Conservation (phyloP, 805 yeast genomes). For the Scheffersomyces ergatensis region DNA sequence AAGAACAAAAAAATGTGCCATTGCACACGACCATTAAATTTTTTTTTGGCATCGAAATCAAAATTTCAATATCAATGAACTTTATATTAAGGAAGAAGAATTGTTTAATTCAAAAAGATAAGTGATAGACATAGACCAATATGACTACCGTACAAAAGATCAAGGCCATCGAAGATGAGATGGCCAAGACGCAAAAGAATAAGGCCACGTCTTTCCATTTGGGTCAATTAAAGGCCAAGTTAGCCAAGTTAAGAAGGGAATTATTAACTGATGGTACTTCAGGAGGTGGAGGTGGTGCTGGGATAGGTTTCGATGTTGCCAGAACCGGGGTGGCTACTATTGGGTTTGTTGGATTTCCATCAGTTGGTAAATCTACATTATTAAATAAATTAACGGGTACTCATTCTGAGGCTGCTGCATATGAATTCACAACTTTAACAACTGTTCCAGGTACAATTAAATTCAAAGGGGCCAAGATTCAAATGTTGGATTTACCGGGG, state of each 20-base stretch:
- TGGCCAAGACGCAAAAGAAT: conserved; percentile 97
- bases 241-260: conserved; percentile 94
- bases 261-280: conserved; percentile 63
- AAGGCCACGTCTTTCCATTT: conserved; percentile 96
- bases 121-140: background rate
- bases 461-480: conserved; percentile 96
- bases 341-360: conserved; percentile 98
- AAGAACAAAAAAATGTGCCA: too few relatives aligned
- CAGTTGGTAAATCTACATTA: conserved; percentile 88
- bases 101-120: too few relatives aligned
- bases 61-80: too few relatives aligned
- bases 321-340: conserved; percentile 97
- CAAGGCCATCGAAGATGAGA: conserved; percentile 91
- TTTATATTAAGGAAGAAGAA: too few relatives aligned
- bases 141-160: conserved; percentile 58
- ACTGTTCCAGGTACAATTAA: conserved; percentile 97
- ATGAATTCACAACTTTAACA: conserved; percentile 95
- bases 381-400: conserved; percentile 90
- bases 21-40: background rate
- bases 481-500: conserved; percentile 91
- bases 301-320: conserved; percentile 97
- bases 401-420: conserved; percentile 96
- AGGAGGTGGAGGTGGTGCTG: conserved; percentile 78
- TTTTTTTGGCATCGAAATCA: background rate
- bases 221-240: conserved; percentile 95